Evolutionary conservation across 345 rosid genomes (phyloP).

Genomic region (Hibiscus mutabilis): DNA sequence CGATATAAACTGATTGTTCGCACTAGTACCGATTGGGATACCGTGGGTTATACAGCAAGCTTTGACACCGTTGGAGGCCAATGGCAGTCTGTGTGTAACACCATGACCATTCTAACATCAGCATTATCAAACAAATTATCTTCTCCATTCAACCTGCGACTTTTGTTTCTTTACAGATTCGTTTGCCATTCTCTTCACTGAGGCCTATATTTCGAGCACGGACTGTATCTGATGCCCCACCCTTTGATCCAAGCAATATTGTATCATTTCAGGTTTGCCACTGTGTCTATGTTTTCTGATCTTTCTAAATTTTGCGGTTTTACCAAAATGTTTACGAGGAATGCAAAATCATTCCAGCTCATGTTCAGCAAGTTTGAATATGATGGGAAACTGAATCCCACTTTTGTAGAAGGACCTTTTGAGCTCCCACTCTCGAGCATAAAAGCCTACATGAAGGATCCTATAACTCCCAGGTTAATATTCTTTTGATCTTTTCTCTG

Average conservation of each 20-base stretch:
- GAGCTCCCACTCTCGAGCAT: constrained; percentile 72
- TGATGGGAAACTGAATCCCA: constrained; percentile 82
- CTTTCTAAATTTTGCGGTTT: neutral
- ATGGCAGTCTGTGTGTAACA: constrained; percentile 82
- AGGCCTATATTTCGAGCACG: constrained; percentile 83
- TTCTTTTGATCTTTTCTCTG: neutral
- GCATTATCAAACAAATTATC: neutral
- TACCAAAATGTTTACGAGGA: constrained; percentile 9
- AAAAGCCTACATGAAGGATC: constrained; percentile 60
- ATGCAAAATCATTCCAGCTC: constrained; percentile 43
- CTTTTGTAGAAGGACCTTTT: constrained; percentile 77
- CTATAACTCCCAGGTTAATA: constrained; percentile 68
- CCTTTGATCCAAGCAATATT: constrained; percentile 62
- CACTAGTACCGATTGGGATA: constrained; percentile 80
- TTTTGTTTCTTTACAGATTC: constrained; percentile 36
- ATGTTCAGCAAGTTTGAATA: constrained; percentile 98
- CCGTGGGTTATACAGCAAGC: constrained; percentile 75
- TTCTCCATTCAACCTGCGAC: constrained; percentile 1
- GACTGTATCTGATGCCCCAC: constrained; percentile 67
- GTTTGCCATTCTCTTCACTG: constrained; percentile 70
- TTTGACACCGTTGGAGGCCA: constrained; percentile 69
- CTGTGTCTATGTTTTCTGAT: neutral
- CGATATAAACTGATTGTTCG: constrained; percentile 80
- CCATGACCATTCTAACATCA: neutral
- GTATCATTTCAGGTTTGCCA: constrained; percentile 68